Base-by-base conservation (phyloP, 306 rosid genomes). In the Quercus robur region DNA sequence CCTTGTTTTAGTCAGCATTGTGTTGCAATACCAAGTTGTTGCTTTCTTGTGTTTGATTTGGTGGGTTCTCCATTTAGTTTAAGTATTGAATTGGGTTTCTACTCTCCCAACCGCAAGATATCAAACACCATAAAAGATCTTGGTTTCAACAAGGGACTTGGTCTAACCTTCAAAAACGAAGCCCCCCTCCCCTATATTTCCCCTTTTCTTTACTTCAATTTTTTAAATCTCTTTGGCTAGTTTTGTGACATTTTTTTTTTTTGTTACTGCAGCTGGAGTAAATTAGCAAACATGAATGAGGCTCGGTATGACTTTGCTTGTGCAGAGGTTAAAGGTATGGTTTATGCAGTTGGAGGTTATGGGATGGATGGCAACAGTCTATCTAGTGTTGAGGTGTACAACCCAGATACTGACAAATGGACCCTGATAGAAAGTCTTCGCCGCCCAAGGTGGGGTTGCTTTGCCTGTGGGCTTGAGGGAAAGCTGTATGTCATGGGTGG, bases 401-500 rank as follows among this genome's bases (percentile, higher is more conserved):
- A 93, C 62, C 97, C 93, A 0, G 93, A 95, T 33, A 85, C 88
- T 4, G 41, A 85, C 73, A 87, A 86, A 44, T 95, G 99, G 99
- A 84, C 86, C 11, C 67, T 90, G 56, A 91, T 95, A 1, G 92
- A 90, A 86, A 89, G 92, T 80, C 87, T 95, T 31, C 99, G 97
- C 35, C 97, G 99, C 21, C 99, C 99, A 1, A 85, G 99, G 78
- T 91, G 91, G 81, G 99, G 99, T 46, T 95, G 98, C 80, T 91
- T 95, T 79, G 97, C 98, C 3, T 93, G 94, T 77, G 98, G 91
- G 55, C 90, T 95, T 18, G 97, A 88, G 58, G 99, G 97, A 18
- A 95, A 93, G 87, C 92, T 93, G 75, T 95, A 95, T 75, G 97
- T 95, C 38, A 91, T 95, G 99, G 97, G 99, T 14, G 99, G 99